Base-by-base conservation (phyloP, 2,329 filamentous ascomycete species). In the Microdochium bolleyi region DNA sequence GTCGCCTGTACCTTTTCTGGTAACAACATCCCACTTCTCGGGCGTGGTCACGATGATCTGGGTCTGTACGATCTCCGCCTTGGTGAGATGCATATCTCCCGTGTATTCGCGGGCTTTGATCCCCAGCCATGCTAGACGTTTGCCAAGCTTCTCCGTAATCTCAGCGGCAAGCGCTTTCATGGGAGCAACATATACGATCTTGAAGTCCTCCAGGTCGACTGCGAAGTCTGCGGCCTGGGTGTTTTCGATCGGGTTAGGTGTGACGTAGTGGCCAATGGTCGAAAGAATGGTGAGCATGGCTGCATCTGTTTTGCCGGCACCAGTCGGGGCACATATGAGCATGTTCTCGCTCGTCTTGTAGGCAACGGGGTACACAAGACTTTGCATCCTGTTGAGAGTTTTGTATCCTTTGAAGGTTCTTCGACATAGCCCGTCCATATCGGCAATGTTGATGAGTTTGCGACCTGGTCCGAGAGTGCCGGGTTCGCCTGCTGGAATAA, bases 1-100 rank as follows among this genome's bases (percentile, higher is more conserved):
- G 65, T 99, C 94, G 16, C 95, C 94, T 1, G 92, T 97, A 53
- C 92, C 95, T 70, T 97, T 99, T 56, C 94, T 82, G 2, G 94
- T 99, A 4, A 99, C 89, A 1, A 99, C 94, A 67, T 99, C 94
- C 95, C 95, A 99, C 71, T 99, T 99, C 71, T 99, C 94, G 34
- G 94, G 94, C 0, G 94, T 99, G 0, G 95, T 99, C 50, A 99
- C 94, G 55, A 99, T 96, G 60, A 99, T 94, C 66, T 99, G 94
- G 0, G 94, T 99, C 57, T 92, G 86, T 16, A 96, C 80, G 56
- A 99, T 96, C 69, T 99, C 95, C 2, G 89, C 81, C 69, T 99
- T 99, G 49, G 92, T 96, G 53, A 99, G 79, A 65, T 99, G 94
- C 94, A 99, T 99, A 67, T 99, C 94, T 63, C 94, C 94, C 49